Evolutionary conservation across 2,329 filamentous ascomycete genomes (phyloP), one percentile per base, ranked within the genome.

Genomic region (Penicillium fuscoglaucum): DNA sequence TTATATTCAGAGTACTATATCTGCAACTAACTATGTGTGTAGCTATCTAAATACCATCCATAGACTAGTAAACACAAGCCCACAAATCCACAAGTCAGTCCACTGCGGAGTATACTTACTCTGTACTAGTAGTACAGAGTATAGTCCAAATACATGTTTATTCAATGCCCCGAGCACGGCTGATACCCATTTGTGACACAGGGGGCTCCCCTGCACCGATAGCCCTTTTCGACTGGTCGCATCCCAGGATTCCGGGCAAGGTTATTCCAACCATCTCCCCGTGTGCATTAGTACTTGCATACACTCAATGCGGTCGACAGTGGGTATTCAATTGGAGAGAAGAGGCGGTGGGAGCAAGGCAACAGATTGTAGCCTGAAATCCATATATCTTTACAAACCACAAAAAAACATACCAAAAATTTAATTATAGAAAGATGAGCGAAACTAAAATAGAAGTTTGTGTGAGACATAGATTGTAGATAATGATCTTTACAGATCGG

Each of bases 291-390:
- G 28, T 31, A 29, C 51, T 24, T 43, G 28, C 13, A 44, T 43
- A 19, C 4, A 46, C n/a, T 10, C 19, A 44, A 44, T 44, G 24
- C 28, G 21, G n/a, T 21, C 43, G 13, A 19, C 43, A 29, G 26
- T 44, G 17, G 9, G 5, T 33, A 44, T 9, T 19, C 3, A 28
- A 26, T 26, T 26, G 13, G 39, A 33, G 40, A 31, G 49, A 61
- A 64, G 5, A 58, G 57, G 63, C 58, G 62, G 62, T 64, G 61
- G 63, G 31, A 45, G 17, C 8, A 41, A 15, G 24, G 21, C n/a
- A 43, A 33, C 28, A 17, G 28, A 19, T 39, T 39, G 19, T 35
- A 26, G 21, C 24, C 29, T 9, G 21, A 39, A 43, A 19, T 40
- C 24, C 33, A 15, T 26, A 43, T 35, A 43, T 35, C 29, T 21